Conservation (phyloP, 306 rosid genomes). For the Prosopis cineraria region DNA sequence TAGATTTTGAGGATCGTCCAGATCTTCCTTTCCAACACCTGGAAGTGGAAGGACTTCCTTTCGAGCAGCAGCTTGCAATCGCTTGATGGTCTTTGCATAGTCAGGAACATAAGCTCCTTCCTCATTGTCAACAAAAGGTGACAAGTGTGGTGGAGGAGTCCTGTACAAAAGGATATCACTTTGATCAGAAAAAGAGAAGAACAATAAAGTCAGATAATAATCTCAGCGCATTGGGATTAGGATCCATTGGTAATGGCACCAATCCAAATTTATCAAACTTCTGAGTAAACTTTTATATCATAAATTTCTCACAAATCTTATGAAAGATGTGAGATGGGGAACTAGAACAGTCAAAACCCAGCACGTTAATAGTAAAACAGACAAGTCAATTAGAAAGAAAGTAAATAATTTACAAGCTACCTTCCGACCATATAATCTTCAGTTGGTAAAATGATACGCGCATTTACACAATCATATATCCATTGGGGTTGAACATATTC, state of each 20-base stretch:
- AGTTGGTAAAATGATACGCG: conserved; percentile 73
- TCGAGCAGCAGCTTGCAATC: conserved; percentile 68
- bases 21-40: conserved; percentile 64
- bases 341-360: conserved; percentile 19
- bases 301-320: background rate
- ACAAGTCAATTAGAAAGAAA: background rate
- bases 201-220: background rate
- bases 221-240: background rate
- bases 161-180: conserved; percentile 44
- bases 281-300: background rate
- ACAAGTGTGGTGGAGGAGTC: conserved; percentile 89
- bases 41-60: conserved; percentile 84
- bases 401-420: conserved; percentile 43
- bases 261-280: background rate
- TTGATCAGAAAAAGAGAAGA: background rate
- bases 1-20: conserved; percentile 81
- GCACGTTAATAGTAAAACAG: background rate
- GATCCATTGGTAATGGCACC: background rate
- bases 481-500: conserved; percentile 97
- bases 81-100: conserved; percentile 79
- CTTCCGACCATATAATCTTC: conserved; percentile 80
- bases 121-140: conserved; percentile 84
- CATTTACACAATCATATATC: conserved; percentile 88
- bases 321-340: background rate
- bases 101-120: conserved; percentile 92